Evolutionary conservation across 2,329 filamentous ascomycete genomes (phyloP), one percentile per base, ranked within the genome.

Genomic region (Incumbomyces lentus): DNA sequence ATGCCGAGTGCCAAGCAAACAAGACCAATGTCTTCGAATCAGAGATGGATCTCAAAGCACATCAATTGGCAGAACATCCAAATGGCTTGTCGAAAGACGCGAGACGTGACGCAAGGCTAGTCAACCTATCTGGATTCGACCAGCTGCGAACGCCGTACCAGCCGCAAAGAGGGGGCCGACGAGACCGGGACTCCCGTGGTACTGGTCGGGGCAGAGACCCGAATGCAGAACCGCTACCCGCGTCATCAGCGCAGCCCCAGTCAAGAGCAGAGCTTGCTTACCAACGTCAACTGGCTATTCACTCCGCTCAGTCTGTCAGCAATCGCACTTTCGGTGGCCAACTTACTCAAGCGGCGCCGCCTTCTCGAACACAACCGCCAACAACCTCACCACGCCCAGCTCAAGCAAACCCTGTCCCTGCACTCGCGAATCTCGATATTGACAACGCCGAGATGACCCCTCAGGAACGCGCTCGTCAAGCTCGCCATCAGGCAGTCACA

Each of bases 11-110:
- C 59, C 63, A 92, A 60, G 92, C 96, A 57, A 95, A 95, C 76
- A 96, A 95, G 62, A 95, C 96, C 61, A 84, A 96, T 26, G 92
- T 96, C 1, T 98, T 98, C 57, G 86, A 87, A 46, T 89, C 88
- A 0, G 86, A 95, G 59, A 81, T 98, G 72, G 92, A 98, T 59
- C 69, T 98, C 39, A 94, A 96, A 63, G 92, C 84, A 2, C 92
- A 98, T 66, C 86, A 94, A 62, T 68, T 98, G 8, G 82, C 84
- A 56, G 78, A 82, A 45, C 92, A 98, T 61, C 86, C 82, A 0
- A 79, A 81, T 55, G 78, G 82, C 0, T 64, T 93, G 18, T 86
- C 87, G 7, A 95, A 94, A 59, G 84, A 90, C 55, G 81, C 84
- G 1, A 74, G 88, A 47, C 75, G 87, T 58, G 90, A 95, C 62